Evolutionary conservation across 331 rosid genomes (phyloP), one percentile per base, ranked within the genome.

Genomic region (Telfairia occidentalis): DNA sequence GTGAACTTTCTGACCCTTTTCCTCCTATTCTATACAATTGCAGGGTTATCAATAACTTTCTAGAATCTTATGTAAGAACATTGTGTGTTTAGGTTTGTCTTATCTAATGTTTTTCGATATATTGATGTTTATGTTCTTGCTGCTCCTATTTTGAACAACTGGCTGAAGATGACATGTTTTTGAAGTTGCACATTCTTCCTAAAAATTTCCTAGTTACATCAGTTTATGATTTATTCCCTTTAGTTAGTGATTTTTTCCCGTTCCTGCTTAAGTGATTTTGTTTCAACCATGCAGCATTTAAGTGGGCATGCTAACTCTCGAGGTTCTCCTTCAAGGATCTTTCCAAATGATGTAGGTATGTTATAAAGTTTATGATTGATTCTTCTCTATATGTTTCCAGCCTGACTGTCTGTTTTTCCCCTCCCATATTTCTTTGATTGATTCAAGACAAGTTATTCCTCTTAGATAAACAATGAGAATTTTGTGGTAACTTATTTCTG

Each of bases 321-420:
- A 21, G 43, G 42, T 54, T 71, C 85, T 74, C 46, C 76, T 30
- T 42, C n/a, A 29, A 28, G 77, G 69, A 37, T 43, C 60, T 74
- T 67, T 53, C 81, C 81, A 58, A 80, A 79, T 60, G 67, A 54
- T 77, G 86, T 86, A 84, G 94, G 97, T 90, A 82, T 61, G 77
- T 53, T 46, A 48, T 71, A 11, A 45, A 26, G 21, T 71, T 29
- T 71, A 26, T 69, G 30, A 43, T 28, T 5, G 40, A n/a, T 66
- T 66, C 5, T 40, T 40, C 73, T 38, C 34, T 23, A 2, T 43
- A 21, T 66, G 72, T 66, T 66, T 66, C 19, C 19, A 38, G 73
- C 52, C 12, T 1, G 24, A 12, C 28, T 9, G 29, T 16, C 5
- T 65, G 2, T 38, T 37, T 64, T 40, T 9, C 19, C 3, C 70